A percentile compares a stretch with the other conserved stretches of the same genome.
phyloP scores from a whole-genome alignment of 805 yeast genomes.

The Pichia nakasei region DNA sequence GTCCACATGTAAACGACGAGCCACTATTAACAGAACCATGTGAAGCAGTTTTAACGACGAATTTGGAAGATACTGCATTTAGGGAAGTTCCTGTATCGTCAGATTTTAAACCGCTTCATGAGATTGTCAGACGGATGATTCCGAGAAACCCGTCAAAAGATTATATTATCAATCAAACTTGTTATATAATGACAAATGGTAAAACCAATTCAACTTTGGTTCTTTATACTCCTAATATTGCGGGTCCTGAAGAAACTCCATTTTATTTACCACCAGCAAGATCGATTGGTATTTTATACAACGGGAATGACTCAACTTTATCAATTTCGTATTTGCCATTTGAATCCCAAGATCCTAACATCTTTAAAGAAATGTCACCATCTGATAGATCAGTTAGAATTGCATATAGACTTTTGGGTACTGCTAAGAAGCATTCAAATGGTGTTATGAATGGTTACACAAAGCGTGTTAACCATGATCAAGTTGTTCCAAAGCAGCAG shows the following conservation, averaged over 20 bases:
- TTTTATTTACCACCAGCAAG: slow-evolving; percentile 82
- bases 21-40: slow-evolving; percentile 22
- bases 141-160: slow-evolving; percentile 90
- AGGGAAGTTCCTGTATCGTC: slow-evolving; percentile 26
- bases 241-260: slow-evolving; percentile 54
- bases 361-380: slow-evolving; percentile 29
- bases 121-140: slow-evolving; percentile 73
- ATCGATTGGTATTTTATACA: slow-evolving; percentile 62
- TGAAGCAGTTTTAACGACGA: slow-evolving; percentile 18
- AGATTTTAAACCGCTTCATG: slow-evolving; percentile 30
- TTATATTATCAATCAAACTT: slow-evolving; percentile 75
- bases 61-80: slow-evolving; percentile 35
- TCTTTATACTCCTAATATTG: slow-evolving; percentile 72
- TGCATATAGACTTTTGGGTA: slow-evolving; percentile 68
- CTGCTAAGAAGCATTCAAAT: slow-evolving; percentile 72
- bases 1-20: slow-evolving; percentile 24
- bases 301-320: slow-evolving; percentile 31
- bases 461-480: slow-evolving; percentile 82
- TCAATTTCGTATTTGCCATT: slow-evolving; percentile 76
- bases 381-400: slow-evolving; percentile 68
- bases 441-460: slow-evolving; percentile 82
- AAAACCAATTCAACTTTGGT: slow-evolving; percentile 41
- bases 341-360: slow-evolving; percentile 20
- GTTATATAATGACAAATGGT: slow-evolving; percentile 39
- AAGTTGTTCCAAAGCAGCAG: slow-evolving; percentile 69